Conservation (phyloP, 2,329 filamentous ascomycete genomes). For the Allantophomopsis cytisporea region DNA sequence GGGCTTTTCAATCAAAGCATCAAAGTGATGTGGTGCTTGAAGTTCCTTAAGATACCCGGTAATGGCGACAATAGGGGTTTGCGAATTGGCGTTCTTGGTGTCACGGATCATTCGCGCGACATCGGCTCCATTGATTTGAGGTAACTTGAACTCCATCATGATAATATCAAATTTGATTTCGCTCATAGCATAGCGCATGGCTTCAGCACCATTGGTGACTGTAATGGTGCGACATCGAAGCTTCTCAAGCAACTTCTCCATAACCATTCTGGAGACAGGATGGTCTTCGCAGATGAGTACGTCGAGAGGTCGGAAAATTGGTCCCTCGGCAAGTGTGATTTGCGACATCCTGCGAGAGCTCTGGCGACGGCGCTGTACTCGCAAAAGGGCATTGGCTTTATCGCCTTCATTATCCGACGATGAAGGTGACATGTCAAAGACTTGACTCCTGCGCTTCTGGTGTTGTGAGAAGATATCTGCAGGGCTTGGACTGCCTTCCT, state of each 20-base stretch:
- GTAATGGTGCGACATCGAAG: conserved; percentile 88
- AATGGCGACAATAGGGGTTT: conserved; percentile 91
- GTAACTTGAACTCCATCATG: conserved; percentile 92
- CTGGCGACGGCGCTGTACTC: conserved; percentile 87
- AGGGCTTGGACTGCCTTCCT: conserved; percentile 71
- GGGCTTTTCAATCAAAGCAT: conserved; percentile 90
- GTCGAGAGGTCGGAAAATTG: conserved; percentile 80
- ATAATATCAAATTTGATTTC: conserved; percentile 99
- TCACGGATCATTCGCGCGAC: conserved; percentile 96
- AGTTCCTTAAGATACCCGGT: conserved; percentile 97
- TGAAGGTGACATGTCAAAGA: conserved; percentile 92
- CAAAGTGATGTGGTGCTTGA: conserved; percentile 89
- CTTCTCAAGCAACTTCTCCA: conserved; percentile 96
- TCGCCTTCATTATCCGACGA: conserved; percentile 96
- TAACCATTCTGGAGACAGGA: conserved; percentile 92
- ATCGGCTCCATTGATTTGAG: conserved; percentile 88
- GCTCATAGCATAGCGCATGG: conserved; percentile 84
- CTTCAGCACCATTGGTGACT: conserved; percentile 80
- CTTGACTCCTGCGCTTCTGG: conserved; percentile 83
- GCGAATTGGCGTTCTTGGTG: conserved; percentile 86
- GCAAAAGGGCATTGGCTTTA: conserved; percentile 77
- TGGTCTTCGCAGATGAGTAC: conserved; percentile 97
- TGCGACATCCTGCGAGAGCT: conserved; percentile 91
- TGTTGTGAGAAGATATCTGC: conserved; percentile 53
- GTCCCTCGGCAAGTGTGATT: conserved; percentile 72